These are phyloP conservation scores for Aspergillus fructus DNA, from an alignment of 2,329 filamentous ascomycete species.

Conservation along the genomic window DNA sequence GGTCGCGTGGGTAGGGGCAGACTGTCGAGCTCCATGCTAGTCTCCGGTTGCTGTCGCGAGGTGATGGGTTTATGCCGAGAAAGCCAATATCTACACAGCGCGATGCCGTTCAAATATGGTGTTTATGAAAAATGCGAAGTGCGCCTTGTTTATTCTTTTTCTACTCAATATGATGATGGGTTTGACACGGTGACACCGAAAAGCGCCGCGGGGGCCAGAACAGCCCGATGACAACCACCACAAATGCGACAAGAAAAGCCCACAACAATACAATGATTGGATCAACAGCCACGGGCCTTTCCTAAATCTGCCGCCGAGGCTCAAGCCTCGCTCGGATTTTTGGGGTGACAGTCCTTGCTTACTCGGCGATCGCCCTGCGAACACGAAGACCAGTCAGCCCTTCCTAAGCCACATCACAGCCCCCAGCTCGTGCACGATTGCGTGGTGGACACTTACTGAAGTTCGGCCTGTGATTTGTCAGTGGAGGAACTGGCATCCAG, in stretches of 20 bases:
- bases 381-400: neutral
- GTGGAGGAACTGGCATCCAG: neutral
- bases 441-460: constrained; percentile 12
- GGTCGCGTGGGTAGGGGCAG: neutral
- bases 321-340: neutral
- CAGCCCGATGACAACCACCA: neutral
- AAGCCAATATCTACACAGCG: neutral
- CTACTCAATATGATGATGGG: neutral
- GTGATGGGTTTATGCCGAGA: neutral
- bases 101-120: neutral
- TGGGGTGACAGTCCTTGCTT: neutral
- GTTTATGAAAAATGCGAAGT: neutral
- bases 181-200: neutral
- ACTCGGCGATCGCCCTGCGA: constrained; percentile 6
- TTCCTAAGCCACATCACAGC: constrained; percentile 13
- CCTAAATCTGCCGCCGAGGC: neutral
- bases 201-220: neutral
- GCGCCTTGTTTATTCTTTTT: neutral
- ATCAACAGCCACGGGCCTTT: neutral
- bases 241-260: neutral
- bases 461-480: constrained; percentile 13
- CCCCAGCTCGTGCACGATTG: constrained; percentile 9
- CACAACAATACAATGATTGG: neutral
- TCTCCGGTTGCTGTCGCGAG: neutral
- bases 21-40: constrained; percentile 3